Base-by-base conservation (phyloP, 2,329 filamentous ascomycete genomes). In the Botryotinia narcissicola region DNA sequence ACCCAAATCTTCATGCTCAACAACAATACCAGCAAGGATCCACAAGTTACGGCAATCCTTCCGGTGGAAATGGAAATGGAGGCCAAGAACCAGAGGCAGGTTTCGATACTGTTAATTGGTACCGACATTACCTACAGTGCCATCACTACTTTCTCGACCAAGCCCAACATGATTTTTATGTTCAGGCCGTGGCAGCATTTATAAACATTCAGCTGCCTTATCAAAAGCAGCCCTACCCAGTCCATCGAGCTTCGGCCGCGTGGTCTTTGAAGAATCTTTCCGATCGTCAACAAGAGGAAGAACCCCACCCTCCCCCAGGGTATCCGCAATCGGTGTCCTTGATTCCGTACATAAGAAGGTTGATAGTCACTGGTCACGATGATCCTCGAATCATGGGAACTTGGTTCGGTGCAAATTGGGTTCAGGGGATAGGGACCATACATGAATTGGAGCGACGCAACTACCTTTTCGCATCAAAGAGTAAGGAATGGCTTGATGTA, bases 381-480 rank as follows among this genome's bases (percentile, higher is more conserved):
- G 91, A 90, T 59, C 90, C 92, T 0, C 90, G 90, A 0, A 91
- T 98, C n/a, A 85, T 99, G 74, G 93, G 97, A 80, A 94, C 94
- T 18, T 97, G 98, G 84, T 99, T 98, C 79, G 96, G 96, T n/a
- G 93, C 98, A 76, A 92, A 97, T 80, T 99, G 95, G 93, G 83
- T 85, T 48, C 85, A 88, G 32, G 96, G 96, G 2, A 87, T 98
- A 67, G 92, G 94, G 0, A 89, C 91, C 18, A 85, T 98, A 74
- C 93, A 97, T 80, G 93, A 98, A 81, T 91, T 92, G 76, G 96
- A 99, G 83, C 89, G 96, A 70, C 89, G 94, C 73, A 99, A 99
- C 81, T 99, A 96, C 81, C 87, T 99, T 48, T 98, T 98, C 81
- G 93, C 95, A 0, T 93, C 95, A 20, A 99, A 98, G 84, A 96